Conservation (phyloP, 1,284 basidiomycete genomes). For the Tylopilus sp. region DNA sequence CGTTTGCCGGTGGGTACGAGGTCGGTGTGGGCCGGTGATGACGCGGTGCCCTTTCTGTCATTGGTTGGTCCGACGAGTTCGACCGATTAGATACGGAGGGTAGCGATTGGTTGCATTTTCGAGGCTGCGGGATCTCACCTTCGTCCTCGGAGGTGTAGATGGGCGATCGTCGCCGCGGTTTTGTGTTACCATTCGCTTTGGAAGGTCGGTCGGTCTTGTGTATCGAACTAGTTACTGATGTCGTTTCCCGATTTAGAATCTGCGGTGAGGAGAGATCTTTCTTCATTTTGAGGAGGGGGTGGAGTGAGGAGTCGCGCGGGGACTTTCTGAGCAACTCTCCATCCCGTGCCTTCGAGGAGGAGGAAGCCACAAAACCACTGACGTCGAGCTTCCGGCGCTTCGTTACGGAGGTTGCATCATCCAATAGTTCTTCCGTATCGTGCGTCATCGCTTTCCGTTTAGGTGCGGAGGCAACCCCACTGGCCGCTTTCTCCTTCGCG, state of each 20-base stretch:
- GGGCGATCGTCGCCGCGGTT: slow-evolving; percentile 56
- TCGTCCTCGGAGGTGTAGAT: slow-evolving; percentile 75
- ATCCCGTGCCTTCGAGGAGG: slow-evolving; percentile 36
- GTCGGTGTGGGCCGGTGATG: slow-evolving; percentile 38
- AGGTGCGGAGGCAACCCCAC: slow-evolving; percentile 20
- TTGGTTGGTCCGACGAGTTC: slow-evolving; percentile 38
- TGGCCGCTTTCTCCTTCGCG: slow-evolving; percentile 29
- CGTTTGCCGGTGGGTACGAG: slow-evolving; percentile 54
- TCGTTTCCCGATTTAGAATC: slow-evolving; percentile 28
- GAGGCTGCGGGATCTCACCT: slow-evolving; percentile 45
- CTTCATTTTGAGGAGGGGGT: slow-evolving; percentile 46
- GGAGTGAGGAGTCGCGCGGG: slow-evolving; percentile 34
- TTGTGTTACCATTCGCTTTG: slow-evolving; percentile 41
- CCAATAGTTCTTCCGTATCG: slow-evolving; percentile 39
- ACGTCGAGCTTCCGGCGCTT: slow-evolving; percentile 57
- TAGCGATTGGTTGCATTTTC: slow-evolving; percentile 38
- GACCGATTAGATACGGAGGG: slow-evolving; percentile 42
- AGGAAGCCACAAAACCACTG: slow-evolving; percentile 21
- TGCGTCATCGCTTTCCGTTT: slow-evolving; percentile 50
- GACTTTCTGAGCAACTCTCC: slow-evolving; percentile 46
- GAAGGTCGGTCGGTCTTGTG: slow-evolving; percentile 36
- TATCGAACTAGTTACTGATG: slow-evolving; percentile 33
- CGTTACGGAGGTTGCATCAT: slow-evolving; percentile 30
- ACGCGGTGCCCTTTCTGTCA: slow-evolving; percentile 23
- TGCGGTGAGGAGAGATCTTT: slow-evolving; percentile 45